A percentile compares a stretch with the other conserved stretches of the same genome.
phyloP scores from a whole-genome alignment of 1,139 yeast genomes.

The Yamadazyma sp. region DNA sequence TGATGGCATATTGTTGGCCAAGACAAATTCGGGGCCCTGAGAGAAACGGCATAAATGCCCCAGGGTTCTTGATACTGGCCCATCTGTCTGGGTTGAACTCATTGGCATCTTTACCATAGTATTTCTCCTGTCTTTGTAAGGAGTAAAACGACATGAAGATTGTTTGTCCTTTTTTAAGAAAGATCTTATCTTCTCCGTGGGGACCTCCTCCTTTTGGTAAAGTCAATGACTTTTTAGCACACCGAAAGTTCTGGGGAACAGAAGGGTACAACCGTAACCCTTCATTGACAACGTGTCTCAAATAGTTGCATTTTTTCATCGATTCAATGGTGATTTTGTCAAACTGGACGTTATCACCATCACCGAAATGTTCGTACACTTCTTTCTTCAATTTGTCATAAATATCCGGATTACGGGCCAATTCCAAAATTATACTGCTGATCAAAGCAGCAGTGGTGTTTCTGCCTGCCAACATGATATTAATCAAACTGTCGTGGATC shows the following conservation, averaged over 20 bases:
- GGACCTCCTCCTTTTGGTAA: constrained; percentile 58
- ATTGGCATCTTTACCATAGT: constrained; percentile 50
- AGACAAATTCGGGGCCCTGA: constrained; percentile 48
- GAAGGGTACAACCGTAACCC: constrained; percentile 53
- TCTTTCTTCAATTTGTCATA: constrained; percentile 35
- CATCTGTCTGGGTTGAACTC: constrained; percentile 53
- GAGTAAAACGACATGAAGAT: constrained; percentile 43
- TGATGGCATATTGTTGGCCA: constrained; percentile 48
- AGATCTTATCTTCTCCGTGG: constrained; percentile 41
- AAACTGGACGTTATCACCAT: constrained; percentile 15
- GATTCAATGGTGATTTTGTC: constrained; percentile 38
- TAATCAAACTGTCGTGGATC: constrained; percentile 49
- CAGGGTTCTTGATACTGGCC: constrained; percentile 29
- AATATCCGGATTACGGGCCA: constrained; percentile 40
- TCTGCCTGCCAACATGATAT: constrained; percentile 51
- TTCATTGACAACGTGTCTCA: constrained; percentile 50
- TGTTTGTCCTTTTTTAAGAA: constrained; percentile 42
- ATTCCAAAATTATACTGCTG: constrained; percentile 40
- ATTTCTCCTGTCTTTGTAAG: constrained; percentile 39
- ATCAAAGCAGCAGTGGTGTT: constrained; percentile 54
- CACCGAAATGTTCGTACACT: constrained; percentile 30
- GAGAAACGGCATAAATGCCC: constrained; percentile 44
- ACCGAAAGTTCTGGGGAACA: constrained; percentile 51
- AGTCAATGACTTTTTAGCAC: constrained; percentile 42
- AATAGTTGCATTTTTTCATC: constrained; percentile 49